phyloP scores from a whole-genome alignment of 192 early-diverging fungal species.

The Ramicandelaber brevisporus region DNA sequence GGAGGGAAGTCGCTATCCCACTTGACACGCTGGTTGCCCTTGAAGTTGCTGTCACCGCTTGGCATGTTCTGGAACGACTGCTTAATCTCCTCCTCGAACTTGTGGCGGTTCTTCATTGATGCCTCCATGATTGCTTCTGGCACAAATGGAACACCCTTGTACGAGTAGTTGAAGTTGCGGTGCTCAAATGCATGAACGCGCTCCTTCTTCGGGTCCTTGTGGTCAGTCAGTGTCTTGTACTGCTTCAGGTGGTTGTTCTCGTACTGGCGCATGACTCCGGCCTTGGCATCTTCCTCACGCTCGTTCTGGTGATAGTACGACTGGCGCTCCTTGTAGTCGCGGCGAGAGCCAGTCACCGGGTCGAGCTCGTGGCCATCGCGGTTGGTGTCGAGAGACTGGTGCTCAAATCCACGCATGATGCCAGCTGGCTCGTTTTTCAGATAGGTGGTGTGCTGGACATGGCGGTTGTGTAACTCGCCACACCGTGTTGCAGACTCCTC shows the following conservation, averaged over 20 bases:
- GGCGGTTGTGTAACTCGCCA: slow-evolving; percentile 17
- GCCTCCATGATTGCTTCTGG: slow-evolving; percentile 21
- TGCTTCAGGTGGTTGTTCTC: slow-evolving; percentile 27
- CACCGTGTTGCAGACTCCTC: slow-evolving; percentile 11
- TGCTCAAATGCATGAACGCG: slow-evolving; percentile 22
- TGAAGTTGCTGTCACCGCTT: slow-evolving; percentile 18
- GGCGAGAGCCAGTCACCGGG: slow-evolving; percentile 13
- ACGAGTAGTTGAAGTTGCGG: slow-evolving; percentile 24
- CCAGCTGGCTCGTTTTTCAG: slow-evolving; percentile 17
- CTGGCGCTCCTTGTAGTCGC: slow-evolving; percentile 19
- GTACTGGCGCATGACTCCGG: slow-evolving; percentile 17
- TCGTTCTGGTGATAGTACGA: slow-evolving; percentile 26
- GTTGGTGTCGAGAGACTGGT: slow-evolving; percentile 18
- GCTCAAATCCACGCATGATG: slow-evolving; percentile 19
- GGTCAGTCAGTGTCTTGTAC: slow-evolving; percentile 16
- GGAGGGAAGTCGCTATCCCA: slow-evolving; percentile 20
- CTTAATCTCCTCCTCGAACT: slow-evolving; percentile 23
- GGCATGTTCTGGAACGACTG: slow-evolving; percentile 22
- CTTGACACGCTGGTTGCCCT: slow-evolving; percentile 20
- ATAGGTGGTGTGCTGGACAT: slow-evolving; percentile 20
- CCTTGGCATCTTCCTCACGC: slow-evolving; percentile 22
- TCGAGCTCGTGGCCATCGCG: slow-evolving; percentile 20
- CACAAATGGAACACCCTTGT: slow-evolving; percentile 18
- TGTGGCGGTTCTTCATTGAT: slow-evolving; percentile 19
- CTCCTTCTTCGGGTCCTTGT: slow-evolving; percentile 19